Base-by-base conservation (phyloP, 352 stramenopile genomes). In the Pythium monospermum region DNA sequence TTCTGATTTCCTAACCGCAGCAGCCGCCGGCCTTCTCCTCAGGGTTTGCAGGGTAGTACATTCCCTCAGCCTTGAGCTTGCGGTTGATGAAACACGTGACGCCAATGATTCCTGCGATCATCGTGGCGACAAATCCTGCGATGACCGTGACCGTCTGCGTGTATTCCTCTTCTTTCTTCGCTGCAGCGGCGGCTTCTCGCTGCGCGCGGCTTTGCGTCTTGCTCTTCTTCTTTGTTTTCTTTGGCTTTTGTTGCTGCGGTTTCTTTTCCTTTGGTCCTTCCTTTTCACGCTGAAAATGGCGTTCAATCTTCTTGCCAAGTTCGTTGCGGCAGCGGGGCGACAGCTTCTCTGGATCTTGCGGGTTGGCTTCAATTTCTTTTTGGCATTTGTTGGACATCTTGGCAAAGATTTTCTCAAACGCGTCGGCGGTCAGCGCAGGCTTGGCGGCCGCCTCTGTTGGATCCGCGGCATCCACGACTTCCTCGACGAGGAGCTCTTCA, bases 41-140 rank as follows among this genome's bases (percentile, higher is more conserved):
- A 8, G 78, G 75, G 45, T 87, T 63, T 1, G 70, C 51, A 2
- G 79, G 69, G 50, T 83, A 87, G 73, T 91, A 91, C 66, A 91
- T 85, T 23, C 79, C 79, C 15, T 76, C 79, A 11, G 59, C 65
- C 69, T 91, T 91, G 47, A 91, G 77, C 69, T 93, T 93, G 61
- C 82, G 76, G 66, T 90, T 89, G 51, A 91, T 87, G 62, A 82
- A 63, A 55, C 71, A 90, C 28, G 79, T 77, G 35, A 64, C 68
- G 16, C 76, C 74, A 6, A 62, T 58, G 19, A 80, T 51, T n/a
- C 82, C 52, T 0, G 79, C 79, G 42, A 91, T 46, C 23, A 89
- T 31, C 44, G 82, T 91, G 21, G 50, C 57, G 10, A 93, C 66
- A 36, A 93, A 91, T 26, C 66, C 80, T 26, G 85, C 12, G 39